A percentile compares a stretch with the other conserved stretches of the same genome.
These are phyloP conservation scores for Lentinula lateritia DNA, from an alignment of 768 basidiomycete species.

Conservation along the genomic window DNA sequence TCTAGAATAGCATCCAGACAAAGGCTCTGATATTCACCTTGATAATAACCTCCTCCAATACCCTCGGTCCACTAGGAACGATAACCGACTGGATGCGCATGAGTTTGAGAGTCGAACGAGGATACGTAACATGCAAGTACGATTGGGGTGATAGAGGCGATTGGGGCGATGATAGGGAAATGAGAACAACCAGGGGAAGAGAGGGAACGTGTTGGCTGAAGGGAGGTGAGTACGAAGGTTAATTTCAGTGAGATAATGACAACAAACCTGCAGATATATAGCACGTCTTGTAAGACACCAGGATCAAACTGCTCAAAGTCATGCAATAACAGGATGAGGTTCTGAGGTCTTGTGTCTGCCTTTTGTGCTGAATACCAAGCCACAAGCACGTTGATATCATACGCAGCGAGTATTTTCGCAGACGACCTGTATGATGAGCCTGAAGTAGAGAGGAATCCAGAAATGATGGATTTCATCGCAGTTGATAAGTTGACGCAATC, in stretches of 20 bases:
- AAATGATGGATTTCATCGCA: constrained; percentile 51
- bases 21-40: constrained; percentile 32
- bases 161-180: constrained; percentile 53
- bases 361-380: constrained; percentile 48
- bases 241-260: background rate
- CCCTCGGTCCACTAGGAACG: constrained; percentile 39
- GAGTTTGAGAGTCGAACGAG: constrained; percentile 52
- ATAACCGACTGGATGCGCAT: constrained; percentile 48
- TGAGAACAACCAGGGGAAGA: constrained; percentile 61
- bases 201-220: constrained; percentile 44
- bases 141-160: constrained; percentile 34
- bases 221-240: background rate
- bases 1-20: background rate
- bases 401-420: constrained; percentile 46
- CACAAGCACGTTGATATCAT: constrained; percentile 56
- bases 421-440: constrained; percentile 12
- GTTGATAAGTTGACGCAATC: constrained; percentile 49
- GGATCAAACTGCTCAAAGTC: constrained; percentile 73
- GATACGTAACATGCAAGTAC: constrained; percentile 55
- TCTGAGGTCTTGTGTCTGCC: constrained; percentile 11
- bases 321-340: constrained; percentile 57
- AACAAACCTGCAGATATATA: constrained; percentile 64
- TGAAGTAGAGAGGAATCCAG: constrained; percentile 42
- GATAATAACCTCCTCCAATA: constrained; percentile 50
- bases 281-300: constrained; percentile 57